Conservation (phyloP, 257 asterid genomes). For the Prunella vulgaris region DNA sequence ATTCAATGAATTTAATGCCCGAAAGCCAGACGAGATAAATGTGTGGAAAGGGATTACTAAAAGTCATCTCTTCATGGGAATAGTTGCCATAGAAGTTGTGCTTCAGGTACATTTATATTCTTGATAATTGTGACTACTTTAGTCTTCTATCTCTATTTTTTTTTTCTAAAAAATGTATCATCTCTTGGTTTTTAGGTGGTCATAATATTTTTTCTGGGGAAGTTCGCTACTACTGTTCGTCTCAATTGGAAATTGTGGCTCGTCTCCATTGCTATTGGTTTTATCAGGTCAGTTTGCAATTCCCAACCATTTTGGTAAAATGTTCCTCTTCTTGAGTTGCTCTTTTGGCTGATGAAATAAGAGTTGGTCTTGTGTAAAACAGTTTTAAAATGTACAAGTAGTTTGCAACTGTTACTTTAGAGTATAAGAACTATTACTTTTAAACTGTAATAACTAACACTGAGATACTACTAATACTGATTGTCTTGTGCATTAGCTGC, state of each 20-base stretch:
- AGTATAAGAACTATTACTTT: too few relatives aligned
- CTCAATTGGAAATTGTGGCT: conserved; percentile 94
- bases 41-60: conserved; percentile 69
- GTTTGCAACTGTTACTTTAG: too few relatives aligned
- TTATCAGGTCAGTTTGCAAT: conserved; percentile 49
- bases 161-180: neutral
- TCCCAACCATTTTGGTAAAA: neutral
- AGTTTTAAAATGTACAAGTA: too few relatives aligned
- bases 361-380: neutral
- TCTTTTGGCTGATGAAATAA: too few relatives aligned
- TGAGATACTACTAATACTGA: too few relatives aligned
- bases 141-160: neutral
- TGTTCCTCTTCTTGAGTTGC: too few relatives aligned
- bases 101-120: conserved; percentile 61
- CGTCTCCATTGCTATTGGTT: conserved; percentile 67
- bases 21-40: conserved; percentile 87
- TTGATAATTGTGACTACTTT: neutral
- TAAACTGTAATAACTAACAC: too few relatives aligned
- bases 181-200: conserved; percentile 42
- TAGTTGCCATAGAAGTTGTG: conserved; percentile 56
- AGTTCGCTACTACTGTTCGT: conserved; percentile 61
- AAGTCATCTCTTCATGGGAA: conserved; percentile 75
- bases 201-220: conserved; percentile 84
- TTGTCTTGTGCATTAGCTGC: neutral
- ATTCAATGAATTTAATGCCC: conserved; percentile 89